A percentile compares a stretch with the other conserved stretches of the same genome.
Evolutionary conservation across 306 rosid species (phyloP).

Genomic region (Vachellia pachyceras): DNA sequence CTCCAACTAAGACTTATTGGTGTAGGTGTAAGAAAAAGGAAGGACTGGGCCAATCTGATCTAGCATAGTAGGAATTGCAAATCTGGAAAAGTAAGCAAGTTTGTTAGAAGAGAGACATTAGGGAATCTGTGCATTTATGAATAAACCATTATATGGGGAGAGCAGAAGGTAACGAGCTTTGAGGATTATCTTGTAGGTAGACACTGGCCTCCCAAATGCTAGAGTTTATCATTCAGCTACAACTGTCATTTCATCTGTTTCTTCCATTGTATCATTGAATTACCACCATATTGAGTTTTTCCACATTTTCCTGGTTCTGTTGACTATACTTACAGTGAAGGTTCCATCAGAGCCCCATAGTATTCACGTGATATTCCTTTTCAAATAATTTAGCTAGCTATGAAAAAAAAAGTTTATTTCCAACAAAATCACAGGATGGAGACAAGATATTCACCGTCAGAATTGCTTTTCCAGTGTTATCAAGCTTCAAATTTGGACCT

Average conservation of each 20-base stretch:
- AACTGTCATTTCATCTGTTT: neutral
- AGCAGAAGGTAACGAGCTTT: neutral
- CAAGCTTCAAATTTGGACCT: conserved; percentile 87
- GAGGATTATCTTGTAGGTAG: neutral
- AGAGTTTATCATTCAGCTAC: neutral
- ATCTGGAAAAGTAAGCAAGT: neutral
- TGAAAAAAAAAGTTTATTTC: conserved; percentile 5
- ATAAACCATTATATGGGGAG: neutral
- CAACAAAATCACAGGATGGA: conserved; percentile 12
- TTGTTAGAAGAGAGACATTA: neutral
- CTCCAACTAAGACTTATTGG: neutral
- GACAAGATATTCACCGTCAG: conserved; percentile 62
- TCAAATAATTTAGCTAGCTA: conserved; percentile 9
- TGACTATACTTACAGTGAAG: neutral
- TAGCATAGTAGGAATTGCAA: neutral
- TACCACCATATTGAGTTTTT: neutral
- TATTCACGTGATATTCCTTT: neutral
- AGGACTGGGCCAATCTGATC: neutral
- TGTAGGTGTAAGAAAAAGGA: neutral
- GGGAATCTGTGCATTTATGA: neutral
- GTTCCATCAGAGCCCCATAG: neutral
- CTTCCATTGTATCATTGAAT: neutral
- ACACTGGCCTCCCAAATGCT: neutral
- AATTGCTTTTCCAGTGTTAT: conserved; percentile 89
- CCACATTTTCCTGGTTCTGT: neutral